Evolutionary conservation across 805 yeast species (phyloP), one percentile per base, ranked within the genome.

Genomic region (Suhomyces pyralidae): DNA sequence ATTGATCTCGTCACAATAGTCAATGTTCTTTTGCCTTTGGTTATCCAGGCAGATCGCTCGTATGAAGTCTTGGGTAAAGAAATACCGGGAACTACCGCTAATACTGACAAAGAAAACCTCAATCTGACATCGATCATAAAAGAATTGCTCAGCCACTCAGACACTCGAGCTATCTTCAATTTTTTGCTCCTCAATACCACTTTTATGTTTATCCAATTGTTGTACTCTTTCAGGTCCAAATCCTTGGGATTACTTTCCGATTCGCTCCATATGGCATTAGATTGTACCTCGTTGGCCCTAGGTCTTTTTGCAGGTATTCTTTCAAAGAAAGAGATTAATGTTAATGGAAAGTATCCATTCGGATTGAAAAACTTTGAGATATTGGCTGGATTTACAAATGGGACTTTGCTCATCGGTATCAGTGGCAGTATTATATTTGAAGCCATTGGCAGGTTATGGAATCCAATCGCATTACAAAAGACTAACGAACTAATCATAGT

Each of bases 201-300:
- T 2, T 94, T 94, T 71, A 94, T 94, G 99, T 83, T 94, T 62
- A 85, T 94, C 40, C 99, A 94, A 71, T 77, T 94, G 58, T 71
- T 94, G 8, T 94, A 94, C 67, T 92, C 98, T 0, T 87, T 94
- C 70, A 79, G 96, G 55, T 91, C 98, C 1, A 92, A 89, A 63
- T 93, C 98, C 0, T 73, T 94, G 45, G 97, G 99, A 9, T 75
- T 94, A 22, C 69, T 94, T 49, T 90, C 97, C 17, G 99, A 94
- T 64, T 90, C 97, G 1, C 77, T 94, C 49, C 99, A 94, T 68
- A 94, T 94, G 99, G 88, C 96, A 2, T 76, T 94, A 51, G 99
- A 94, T 68, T 94, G 99, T 67, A 80, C 90, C 0, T 96, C 98
- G 0, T 74, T 94, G 51, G 83, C 94, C 2, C 80, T 94, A 28